Base-by-base conservation (phyloP, 2,329 filamentous ascomycete genomes). In the Cordyceps pruinosa region DNA sequence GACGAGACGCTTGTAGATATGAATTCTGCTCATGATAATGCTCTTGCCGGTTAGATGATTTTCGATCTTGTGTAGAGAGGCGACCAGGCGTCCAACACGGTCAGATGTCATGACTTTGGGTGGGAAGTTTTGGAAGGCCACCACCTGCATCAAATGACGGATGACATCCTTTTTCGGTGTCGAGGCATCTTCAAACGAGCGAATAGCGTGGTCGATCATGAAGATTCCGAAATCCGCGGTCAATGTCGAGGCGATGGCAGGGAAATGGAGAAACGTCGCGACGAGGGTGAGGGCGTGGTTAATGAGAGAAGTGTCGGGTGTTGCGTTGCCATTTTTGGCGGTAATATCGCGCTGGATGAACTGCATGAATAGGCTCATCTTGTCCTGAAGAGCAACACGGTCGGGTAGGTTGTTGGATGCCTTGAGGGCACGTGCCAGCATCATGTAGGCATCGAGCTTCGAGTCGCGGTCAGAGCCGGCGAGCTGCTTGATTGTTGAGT, bases 331-430 rank as follows among this genome's bases (percentile, higher is more conserved):
- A 35, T 80, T 77, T 62, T 83, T 85, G 12, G 84, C 78, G 7
- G 79, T 81, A 25, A 96, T 78, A 68, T 99, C 94, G 59, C 92
- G 82, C 65, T 88, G 85, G 56, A 97, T 90, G 67, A 91, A 96
- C 59, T 90, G 87, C 62, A 84, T 84, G 58, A 97, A 80, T 3
- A 89, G 73, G 12, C 81, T 79, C 78, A 97, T 87, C 70, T 94
- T 95, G 51, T 83, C 82, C 58, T 84, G 81, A 56, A 96, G 76
- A 12, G 85, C 85, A 57, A 87, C 82, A 35, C 84, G 76, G 62
- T 94, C 87, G 0, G 91, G 91, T 15, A 95, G 74, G 63, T 89
- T 88, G 61, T 92, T 89, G 58, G 93, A 96, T 6, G 87, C 82
- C 68, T 90, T 89, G 64, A 97, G 76, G 4, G 87, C 85, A 34